phyloP scores from a whole-genome alignment of 169 alveolate species.

The Babesia ovis region DNA sequence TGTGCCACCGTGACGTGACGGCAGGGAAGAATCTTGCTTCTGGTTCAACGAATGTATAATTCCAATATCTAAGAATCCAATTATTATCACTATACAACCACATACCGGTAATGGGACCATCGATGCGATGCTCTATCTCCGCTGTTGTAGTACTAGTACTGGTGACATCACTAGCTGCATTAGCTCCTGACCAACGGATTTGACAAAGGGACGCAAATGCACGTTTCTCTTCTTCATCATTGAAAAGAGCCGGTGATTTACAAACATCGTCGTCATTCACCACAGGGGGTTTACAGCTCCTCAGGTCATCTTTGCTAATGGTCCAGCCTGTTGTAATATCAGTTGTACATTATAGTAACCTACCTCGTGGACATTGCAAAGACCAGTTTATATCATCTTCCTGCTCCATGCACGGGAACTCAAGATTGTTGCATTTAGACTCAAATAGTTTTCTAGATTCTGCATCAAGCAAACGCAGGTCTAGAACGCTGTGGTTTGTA shows the following conservation, averaged over 20 bases:
- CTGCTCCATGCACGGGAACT: constrained; percentile 48
- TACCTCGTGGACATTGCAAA: constrained; percentile 50
- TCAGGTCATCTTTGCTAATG: constrained; percentile 12
- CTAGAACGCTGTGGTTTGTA: neutral
- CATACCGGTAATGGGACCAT: constrained; percentile 34
- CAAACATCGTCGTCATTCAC: constrained; percentile 54
- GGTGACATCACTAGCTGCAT: neutral
- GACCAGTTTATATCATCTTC: constrained; percentile 49
- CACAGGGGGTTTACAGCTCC: constrained; percentile 29
- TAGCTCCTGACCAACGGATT: constrained; percentile 37
- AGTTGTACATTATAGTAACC: neutral
- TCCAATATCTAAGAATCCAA: constrained; percentile 2
- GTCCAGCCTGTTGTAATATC: constrained; percentile 12
- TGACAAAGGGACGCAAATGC: constrained; percentile 57
- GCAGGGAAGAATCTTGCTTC: neutral
- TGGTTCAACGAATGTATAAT: neutral
- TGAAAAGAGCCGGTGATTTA: constrained; percentile 20
- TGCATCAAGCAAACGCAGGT: constrained; percentile 20
- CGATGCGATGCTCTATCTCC: neutral
- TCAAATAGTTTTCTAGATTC: constrained; percentile 48
- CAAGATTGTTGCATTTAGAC: constrained; percentile 50
- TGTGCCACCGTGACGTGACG: neutral
- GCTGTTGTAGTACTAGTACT: constrained; percentile 1
- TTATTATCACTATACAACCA: too few species aligned
- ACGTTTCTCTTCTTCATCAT: constrained; percentile 56